Evolutionary conservation across 2,329 filamentous ascomycete species (phyloP).

Genomic region (Cladosporium sp.): DNA sequence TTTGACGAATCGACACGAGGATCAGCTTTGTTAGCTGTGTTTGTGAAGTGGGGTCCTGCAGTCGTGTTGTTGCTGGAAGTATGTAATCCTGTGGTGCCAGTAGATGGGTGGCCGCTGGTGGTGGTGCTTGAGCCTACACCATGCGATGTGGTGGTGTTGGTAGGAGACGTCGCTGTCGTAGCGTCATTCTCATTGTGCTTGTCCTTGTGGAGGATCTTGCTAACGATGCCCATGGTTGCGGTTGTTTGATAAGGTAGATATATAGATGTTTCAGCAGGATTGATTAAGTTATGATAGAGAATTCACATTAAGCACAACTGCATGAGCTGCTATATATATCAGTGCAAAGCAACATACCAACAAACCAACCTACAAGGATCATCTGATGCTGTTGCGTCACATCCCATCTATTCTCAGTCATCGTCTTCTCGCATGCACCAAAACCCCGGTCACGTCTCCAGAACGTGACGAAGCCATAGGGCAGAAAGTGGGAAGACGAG

Average conservation of each 20-base stretch:
- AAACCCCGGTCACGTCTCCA: not conserved
- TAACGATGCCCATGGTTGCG: slow-evolving; percentile 9
- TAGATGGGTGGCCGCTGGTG: not conserved
- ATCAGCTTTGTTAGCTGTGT: slow-evolving; percentile 21
- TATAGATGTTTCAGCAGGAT: not conserved
- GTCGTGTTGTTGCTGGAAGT: not conserved
- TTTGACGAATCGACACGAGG: slow-evolving; percentile 17
- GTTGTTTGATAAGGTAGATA: not conserved
- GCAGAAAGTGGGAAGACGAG: slow-evolving; percentile 3
- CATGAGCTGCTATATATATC: not conserved
- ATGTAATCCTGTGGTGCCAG: not conserved
- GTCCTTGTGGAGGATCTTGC: slow-evolving; percentile 6
- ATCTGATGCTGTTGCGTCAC: not conserved
- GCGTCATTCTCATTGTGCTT: not conserved
- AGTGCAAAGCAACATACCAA: not conserved
- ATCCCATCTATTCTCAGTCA: slow-evolving; percentile 1
- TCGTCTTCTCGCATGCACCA: not conserved
- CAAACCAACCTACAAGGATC: not conserved
- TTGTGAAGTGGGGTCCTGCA: slow-evolving; percentile 3
- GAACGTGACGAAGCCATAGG: not conserved
- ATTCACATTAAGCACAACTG: too few relatives aligned
- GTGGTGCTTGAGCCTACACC: not conserved
- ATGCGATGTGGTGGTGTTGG: not conserved
- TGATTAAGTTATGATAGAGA: not conserved
- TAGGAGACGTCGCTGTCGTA: not conserved